Evolutionary conservation across 1,284 basidiomycete genomes (phyloP), one percentile per base, ranked within the genome.

Genomic region (Marasmius sp.): DNA sequence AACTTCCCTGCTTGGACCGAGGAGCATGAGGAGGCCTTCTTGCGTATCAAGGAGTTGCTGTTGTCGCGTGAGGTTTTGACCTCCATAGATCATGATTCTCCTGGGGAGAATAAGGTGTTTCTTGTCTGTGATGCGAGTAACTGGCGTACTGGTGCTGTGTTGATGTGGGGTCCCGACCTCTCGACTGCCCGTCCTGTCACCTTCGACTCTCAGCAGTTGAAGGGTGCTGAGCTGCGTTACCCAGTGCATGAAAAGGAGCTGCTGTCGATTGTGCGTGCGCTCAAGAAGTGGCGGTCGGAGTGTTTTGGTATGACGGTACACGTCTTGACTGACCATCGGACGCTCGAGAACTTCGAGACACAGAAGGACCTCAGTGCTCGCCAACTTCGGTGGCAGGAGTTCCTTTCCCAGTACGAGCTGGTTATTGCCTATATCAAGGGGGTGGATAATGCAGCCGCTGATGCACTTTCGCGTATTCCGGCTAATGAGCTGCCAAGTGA

Each of bases 281-380:
- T 79, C 0, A 67, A 73, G 34, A 77, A 77, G 45, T 83, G 74
- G 73, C 33, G 68, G 0, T 51, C 64, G 0, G 69, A 77, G 11
- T 65, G 81, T 0, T 51, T 81, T 0, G 78, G 77, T 0, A 47
- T 60, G 0, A 67, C 59, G 0, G 72, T 81, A 43, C 50, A 59
- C 0, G 62, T 80, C 0, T 72, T 70, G 49, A 79, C 78, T 0
- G 75, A 82, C 61, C 80, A 83, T 61, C 49, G 66, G 0, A 79
- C 75, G 0, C 68, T 83, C 0, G 69, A 78, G 38, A 69, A 75
- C 52, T 76, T 82, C 48, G 2, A 66, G 1, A 66, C 61, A 0
- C 78, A 83, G 52, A 57, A 65, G 1, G 69, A 78, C 9, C 65
- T 82, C 0, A 79, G 75, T 0, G 57, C 65, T 0, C 56, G 70